phyloP scores from a whole-genome alignment of 495 filamentous ascomycete genomes.

The Neurospora sp. region DNA sequence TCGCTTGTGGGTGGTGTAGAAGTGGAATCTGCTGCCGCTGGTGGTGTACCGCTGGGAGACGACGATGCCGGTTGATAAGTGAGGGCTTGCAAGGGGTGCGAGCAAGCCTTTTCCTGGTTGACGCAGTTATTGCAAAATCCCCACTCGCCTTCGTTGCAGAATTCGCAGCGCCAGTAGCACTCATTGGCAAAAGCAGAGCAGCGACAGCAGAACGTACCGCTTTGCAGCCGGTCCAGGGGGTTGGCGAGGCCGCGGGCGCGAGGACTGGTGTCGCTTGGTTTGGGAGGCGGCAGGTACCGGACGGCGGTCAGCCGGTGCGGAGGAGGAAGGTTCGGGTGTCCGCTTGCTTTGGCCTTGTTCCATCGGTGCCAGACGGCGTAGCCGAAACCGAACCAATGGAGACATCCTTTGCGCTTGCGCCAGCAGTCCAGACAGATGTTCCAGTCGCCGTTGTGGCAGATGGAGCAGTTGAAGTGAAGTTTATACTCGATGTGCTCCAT shows the following conservation, averaged over 20 bases:
- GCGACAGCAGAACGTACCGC: constrained; percentile 71
- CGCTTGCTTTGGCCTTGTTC: constrained; percentile 23
- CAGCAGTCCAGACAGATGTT: constrained; percentile 75
- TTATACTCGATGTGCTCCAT: constrained; percentile 65
- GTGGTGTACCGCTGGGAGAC: neutral
- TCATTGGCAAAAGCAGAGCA: constrained; percentile 64
- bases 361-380: constrained; percentile 51
- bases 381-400: constrained; percentile 71
- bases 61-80: constrained; percentile 19
- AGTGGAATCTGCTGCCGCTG: neutral
- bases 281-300: constrained; percentile 50
- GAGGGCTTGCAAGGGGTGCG: constrained; percentile 64
- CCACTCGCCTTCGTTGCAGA: constrained; percentile 86
- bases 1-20: neutral
- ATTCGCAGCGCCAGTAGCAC: constrained; percentile 74
- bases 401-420: constrained; percentile 60
- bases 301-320: constrained; percentile 61
- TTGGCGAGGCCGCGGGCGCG: constrained; percentile 48
- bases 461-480: constrained; percentile 65
- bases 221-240: constrained; percentile 55
- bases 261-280: neutral
- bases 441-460: constrained; percentile 59
- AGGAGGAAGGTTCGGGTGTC: constrained; percentile 24
- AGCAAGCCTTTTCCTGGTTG: constrained; percentile 64
- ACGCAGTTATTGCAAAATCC: constrained; percentile 81